Percentiles rank a stretch among this genome's conserved stretches.
Evolutionary conservation across 2,329 filamentous ascomycete species (phyloP).

Genomic region (Neopestalotiopsis clavispora): DNA sequence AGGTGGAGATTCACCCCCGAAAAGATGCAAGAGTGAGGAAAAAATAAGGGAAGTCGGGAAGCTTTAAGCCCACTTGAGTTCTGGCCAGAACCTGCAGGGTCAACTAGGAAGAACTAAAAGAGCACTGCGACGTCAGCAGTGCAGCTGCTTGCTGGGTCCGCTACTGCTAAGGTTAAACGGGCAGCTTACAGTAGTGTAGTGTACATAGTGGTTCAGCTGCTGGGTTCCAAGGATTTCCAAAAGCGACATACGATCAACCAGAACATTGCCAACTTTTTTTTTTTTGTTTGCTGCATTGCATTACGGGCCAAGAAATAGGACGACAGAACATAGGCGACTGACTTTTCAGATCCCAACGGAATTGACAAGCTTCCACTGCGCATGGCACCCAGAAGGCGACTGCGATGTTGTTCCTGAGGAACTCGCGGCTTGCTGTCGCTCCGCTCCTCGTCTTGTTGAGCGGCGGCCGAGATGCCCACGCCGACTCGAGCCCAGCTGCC

Average conservation of each 20-base stretch:
- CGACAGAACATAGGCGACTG: neutral
- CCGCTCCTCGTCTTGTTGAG: neutral
- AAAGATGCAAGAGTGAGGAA: neutral
- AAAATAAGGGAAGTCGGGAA: neutral
- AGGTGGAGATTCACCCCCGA: neutral
- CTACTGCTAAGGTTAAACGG: neutral
- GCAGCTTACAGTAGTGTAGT: neutral
- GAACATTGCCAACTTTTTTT: neutral
- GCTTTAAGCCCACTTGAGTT: neutral
- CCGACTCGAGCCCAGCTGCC: neutral
- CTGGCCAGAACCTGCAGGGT: slow-evolving; percentile 1
- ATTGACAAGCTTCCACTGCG: neutral
- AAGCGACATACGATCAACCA: neutral
- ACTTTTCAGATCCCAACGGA: neutral
- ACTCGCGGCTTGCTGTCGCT: slow-evolving; percentile 5
- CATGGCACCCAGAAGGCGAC: slow-evolving; percentile 3
- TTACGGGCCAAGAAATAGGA: neutral
- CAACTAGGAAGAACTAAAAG: neutral
- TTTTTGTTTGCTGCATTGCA: neutral
- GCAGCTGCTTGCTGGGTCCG: neutral
- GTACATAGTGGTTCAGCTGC: neutral
- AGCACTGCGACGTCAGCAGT: neutral
- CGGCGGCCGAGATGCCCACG: slow-evolving; percentile 1
- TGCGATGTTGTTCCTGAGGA: slow-evolving; percentile 11
- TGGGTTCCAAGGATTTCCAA: neutral